These are phyloP conservation scores for Beauveria rudraprayagi DNA, from an alignment of 2,329 filamentous ascomycete species.

Conservation along the genomic window DNA sequence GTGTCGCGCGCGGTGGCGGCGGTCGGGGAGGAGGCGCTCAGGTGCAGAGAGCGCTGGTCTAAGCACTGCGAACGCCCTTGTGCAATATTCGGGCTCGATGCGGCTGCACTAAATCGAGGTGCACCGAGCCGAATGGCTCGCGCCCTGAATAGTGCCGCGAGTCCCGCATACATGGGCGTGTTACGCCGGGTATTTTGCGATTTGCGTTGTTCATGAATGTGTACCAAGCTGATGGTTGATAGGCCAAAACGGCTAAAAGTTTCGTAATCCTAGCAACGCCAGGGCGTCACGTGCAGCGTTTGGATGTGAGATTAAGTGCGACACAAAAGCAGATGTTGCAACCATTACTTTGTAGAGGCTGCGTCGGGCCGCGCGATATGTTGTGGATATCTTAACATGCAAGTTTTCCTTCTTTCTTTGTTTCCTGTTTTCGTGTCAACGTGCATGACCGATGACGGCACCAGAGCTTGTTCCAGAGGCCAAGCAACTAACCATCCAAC, in stretches of 20 bases:
- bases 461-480: no score
- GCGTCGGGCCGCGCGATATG: no score
- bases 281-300: conserved; percentile 5
- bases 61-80: not conserved
- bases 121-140: not conserved
- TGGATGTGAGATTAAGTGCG: not conserved
- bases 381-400: no score
- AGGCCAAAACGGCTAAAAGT: not conserved
- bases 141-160: conserved; percentile 5
- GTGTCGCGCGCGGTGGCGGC: no score
- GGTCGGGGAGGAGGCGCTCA: not conserved
- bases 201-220: not conserved
- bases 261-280: not conserved
- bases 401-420: not conserved
- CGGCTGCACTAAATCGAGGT: not conserved
- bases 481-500: no score
- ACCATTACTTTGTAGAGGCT: not conserved
- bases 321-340: not conserved
- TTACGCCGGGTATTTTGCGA: not conserved
- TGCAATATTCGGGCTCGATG: not conserved
- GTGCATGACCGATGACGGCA: no score
- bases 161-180: conserved; percentile 11
- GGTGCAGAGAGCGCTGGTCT: not conserved
- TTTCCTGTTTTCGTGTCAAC: no score
- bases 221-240: not conserved